Percentiles rank a stretch among this genome's conserved stretches.
Evolutionary conservation across 2,329 filamentous ascomycete species (phyloP).

Genomic region (Diaporthe nobilis): DNA sequence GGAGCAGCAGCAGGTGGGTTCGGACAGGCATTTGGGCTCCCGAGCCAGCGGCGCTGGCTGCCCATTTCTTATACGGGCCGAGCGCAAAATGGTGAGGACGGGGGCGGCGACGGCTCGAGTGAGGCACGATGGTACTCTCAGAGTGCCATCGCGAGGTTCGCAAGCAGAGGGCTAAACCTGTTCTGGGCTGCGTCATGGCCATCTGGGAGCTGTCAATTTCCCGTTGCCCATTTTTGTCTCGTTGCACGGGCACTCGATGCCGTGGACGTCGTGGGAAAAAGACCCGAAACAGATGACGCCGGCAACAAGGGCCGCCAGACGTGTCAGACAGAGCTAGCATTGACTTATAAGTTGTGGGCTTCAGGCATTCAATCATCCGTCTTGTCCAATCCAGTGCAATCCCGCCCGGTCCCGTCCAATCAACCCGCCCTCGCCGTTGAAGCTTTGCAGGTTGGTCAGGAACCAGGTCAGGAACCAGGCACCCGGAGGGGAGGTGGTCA

Average conservation of each 20-base stretch:
- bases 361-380: constrained; percentile 1
- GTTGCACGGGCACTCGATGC: neutral
- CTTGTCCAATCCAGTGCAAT: neutral
- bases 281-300: constrained; percentile 15
- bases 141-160: constrained; percentile 8
- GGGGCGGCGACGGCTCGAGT: constrained; percentile 15
- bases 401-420: constrained; percentile 7
- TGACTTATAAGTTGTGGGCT: neutral
- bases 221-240: neutral
- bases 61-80: constrained; percentile 21
- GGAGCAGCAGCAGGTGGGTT: constrained; percentile 1
- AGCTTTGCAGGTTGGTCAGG: constrained; percentile 18
- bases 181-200: neutral
- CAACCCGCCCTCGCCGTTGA: constrained; percentile 2
- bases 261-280: neutral
- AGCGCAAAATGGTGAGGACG: constrained; percentile 5
- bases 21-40: constrained; percentile 29
- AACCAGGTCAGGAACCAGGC: constrained; percentile 30
- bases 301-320: neutral
- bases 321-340: constrained; percentile 12
- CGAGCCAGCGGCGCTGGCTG: constrained; percentile 29
- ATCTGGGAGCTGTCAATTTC: constrained; percentile 29
- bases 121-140: constrained; percentile 17
- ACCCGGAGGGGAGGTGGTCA: constrained; percentile 13
- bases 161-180: neutral